Conservation (phyloP, 352 stramenopile species). For the Aphanomyces cochlioides region DNA sequence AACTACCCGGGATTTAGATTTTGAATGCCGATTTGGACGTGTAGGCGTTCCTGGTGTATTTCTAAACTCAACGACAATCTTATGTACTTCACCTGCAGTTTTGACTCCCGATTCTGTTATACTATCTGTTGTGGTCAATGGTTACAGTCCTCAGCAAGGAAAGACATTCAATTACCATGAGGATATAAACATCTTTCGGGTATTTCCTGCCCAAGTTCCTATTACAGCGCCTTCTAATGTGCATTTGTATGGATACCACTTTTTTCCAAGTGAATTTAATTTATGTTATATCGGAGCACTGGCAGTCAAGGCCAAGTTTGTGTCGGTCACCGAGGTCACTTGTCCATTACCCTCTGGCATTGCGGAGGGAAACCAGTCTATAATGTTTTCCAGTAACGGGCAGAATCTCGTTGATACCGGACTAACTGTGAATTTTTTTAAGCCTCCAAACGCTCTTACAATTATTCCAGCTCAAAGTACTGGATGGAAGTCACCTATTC, state of each 20-base stretch:
- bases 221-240: background rate
- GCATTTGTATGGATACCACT: no score
- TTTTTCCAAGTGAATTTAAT: slow-evolving; percentile 4
- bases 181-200: background rate
- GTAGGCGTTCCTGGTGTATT: background rate
- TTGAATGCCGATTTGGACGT: slow-evolving; percentile 21
- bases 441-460: background rate
- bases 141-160: background rate
- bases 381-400: background rate
- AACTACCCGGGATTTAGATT: background rate
- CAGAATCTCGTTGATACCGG: background rate
- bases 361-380: background rate
- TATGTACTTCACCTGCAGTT: background rate
- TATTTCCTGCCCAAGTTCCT: background rate
- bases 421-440: slow-evolving; percentile 4
- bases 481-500: background rate
- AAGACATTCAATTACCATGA: background rate
- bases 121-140: background rate
- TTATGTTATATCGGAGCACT: background rate
- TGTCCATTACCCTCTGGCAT: background rate
- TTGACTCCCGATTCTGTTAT: background rate
- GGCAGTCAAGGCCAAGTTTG: background rate
- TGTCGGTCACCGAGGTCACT: background rate
- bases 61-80: slow-evolving; percentile 3
- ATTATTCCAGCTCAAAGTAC: background rate